Percentiles rank a stretch among this genome's conserved stretches.
Conservation (phyloP, 371 early-diverging fungal species). For the Mucor sp. region DNA sequence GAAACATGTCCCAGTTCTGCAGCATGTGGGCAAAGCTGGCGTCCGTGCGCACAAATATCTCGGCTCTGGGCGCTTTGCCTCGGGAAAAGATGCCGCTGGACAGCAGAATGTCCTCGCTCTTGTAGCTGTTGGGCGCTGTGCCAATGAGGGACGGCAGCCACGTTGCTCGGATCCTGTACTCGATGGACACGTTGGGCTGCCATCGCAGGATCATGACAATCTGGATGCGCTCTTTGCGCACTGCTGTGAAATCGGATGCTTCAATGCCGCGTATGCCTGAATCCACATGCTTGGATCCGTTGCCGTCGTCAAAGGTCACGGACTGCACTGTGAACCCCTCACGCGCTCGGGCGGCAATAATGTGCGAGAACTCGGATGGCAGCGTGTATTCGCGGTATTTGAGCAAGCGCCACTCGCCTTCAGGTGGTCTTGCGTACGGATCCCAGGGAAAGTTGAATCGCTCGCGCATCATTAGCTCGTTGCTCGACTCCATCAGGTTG, state of each 20-base stretch:
- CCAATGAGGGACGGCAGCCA: slow-evolving; percentile 48
- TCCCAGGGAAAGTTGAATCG: slow-evolving; percentile 86
- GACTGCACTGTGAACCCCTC: slow-evolving; percentile 86
- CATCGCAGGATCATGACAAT: slow-evolving; percentile 76
- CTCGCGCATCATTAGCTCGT: neutral
- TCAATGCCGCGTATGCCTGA: slow-evolving; percentile 24
- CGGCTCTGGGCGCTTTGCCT: slow-evolving; percentile 48
- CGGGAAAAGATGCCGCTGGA: slow-evolving; percentile 40
- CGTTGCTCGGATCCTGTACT: slow-evolving; percentile 73
- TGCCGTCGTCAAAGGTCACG: slow-evolving; percentile 51
- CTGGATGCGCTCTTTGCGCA: slow-evolving; percentile 63
- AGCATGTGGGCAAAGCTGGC: slow-evolving; percentile 50
- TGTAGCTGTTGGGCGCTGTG: slow-evolving; percentile 11
- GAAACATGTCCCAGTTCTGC: slow-evolving; percentile 49
- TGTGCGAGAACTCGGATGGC: slow-evolving; percentile 65
- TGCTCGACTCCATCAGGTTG: slow-evolving; percentile 1
- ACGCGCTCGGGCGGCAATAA: slow-evolving; percentile 79
- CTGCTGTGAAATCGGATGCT: slow-evolving; percentile 24
- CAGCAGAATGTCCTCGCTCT: slow-evolving; percentile 28
- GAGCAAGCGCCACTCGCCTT: slow-evolving; percentile 74
- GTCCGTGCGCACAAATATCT: slow-evolving; percentile 47
- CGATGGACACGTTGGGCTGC: slow-evolving; percentile 88
- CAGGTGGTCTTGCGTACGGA: slow-evolving; percentile 72
- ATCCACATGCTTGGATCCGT: slow-evolving; percentile 20
- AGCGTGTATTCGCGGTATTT: slow-evolving; percentile 76